phyloP scores from a whole-genome alignment of 495 filamentous ascomycete species.

The Parmelia sp. region DNA sequence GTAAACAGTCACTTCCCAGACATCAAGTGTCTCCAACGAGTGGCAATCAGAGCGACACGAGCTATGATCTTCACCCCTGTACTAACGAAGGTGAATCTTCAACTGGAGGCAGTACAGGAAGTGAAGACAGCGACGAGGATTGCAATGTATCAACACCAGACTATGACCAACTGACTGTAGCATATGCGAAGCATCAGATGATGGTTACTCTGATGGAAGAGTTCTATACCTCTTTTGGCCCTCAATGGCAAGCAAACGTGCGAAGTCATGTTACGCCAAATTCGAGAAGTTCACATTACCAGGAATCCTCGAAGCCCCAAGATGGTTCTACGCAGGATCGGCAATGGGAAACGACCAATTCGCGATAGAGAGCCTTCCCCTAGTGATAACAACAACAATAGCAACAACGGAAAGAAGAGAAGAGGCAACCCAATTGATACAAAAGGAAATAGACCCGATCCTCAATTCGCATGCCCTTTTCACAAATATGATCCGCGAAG shows the following conservation, averaged over 20 bases:
- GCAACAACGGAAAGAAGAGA: not conserved
- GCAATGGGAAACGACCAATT: not conserved
- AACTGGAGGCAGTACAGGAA: not conserved
- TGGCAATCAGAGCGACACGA: not conserved
- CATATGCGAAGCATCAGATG: not conserved
- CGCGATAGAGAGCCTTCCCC: not conserved
- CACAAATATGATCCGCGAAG: not conserved
- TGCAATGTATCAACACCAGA: not conserved
- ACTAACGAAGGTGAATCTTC: not conserved
- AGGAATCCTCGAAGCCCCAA: not conserved
- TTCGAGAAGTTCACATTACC: not conserved
- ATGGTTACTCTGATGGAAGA: not conserved
- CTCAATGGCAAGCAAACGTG: not conserved
- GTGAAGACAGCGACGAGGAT: not conserved
- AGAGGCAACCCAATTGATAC: not conserved
- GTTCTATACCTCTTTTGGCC: not conserved
- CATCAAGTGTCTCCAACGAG: too few relatives aligned
- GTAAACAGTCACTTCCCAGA: too few relatives aligned
- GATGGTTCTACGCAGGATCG: not conserved
- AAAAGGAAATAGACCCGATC: not conserved
- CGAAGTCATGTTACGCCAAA: not conserved
- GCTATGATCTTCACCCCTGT: not conserved
- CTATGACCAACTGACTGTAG: not conserved
- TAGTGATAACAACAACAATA: not conserved
- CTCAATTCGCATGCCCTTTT: not conserved